Evolutionary conservation across 139 green algal species (phyloP), one percentile per base, ranked within the genome.

Genomic region (Ulvella scutata): DNA sequence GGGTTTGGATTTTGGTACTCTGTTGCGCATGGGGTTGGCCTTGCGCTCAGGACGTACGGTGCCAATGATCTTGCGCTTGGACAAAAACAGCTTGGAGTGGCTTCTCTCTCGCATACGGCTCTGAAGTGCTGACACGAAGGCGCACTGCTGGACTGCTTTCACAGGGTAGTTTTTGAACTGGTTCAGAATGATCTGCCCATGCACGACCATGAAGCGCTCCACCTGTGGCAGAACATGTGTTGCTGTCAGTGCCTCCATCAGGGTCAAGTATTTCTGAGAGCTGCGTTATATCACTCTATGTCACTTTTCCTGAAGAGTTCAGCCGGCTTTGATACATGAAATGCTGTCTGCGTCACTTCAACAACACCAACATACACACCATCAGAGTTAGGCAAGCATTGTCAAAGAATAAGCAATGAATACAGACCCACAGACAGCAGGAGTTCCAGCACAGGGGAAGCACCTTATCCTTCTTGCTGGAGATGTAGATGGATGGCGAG

Each of bases 101-200:
- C 83, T 86, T 67, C 88, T 78, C 40, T 74, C 43, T 72, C 85
- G 75, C 85, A 98, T 92, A 31, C 76, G 78, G n/a, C 85, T 76
- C 51, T 79, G 80, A 38, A 98, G 88, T 28, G 62, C 75, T 3
- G 37, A 72, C 3, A 83, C 87, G 84, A 98, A 97, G 4, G 86
- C 86, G 35, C 78, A 82, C 23, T 76, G 78, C 34, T 86, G 79
- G 37, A 98, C 81, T 2, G 31, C 13, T 60, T 84, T 82, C 31
- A 82, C 79, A 3, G 93, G 92, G 77, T 85, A 96, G 75, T 88
- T 75, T 37, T 82, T 81, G 77, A 97, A 88, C 84, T 94, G 88
- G 77, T 91, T 92, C 20, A 96, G 75, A n/a, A 98, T 80, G 84
- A 98, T 95, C 79, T 97, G 90, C 33, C 88, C 94, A 80, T 98